A percentile compares a stretch with the other conserved stretches of the same genome.
Conservation (phyloP, 129 eudicot species). For the Arctium lappa region DNA sequence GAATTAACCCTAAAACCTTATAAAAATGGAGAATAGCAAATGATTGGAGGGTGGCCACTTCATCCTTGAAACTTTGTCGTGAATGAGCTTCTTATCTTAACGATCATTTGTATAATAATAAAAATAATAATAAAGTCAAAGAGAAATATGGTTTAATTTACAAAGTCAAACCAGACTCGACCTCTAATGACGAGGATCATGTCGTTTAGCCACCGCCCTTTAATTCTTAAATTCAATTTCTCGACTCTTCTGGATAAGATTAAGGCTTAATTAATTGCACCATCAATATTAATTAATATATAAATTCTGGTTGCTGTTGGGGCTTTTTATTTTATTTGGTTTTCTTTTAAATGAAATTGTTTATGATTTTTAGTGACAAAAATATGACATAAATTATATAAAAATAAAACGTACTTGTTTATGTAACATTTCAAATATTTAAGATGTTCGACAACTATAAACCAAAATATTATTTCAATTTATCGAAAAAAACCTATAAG, state of each 20-base stretch:
- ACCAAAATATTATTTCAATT: no score
- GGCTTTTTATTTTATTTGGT: no score
- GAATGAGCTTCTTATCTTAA: slow-evolving; percentile 23
- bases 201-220: slow-evolving; percentile 31
- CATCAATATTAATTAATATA: neutral
- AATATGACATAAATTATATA: no score
- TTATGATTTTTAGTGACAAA: no score
- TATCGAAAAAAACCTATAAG: no score
- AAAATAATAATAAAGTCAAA: neutral
- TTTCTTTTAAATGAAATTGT: no score
- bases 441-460: no score
- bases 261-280: slow-evolving; percentile 4
- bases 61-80: slow-evolving; percentile 24
- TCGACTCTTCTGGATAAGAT: slow-evolving; percentile 17
- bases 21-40: slow-evolving; percentile 1
- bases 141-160: neutral
- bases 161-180: slow-evolving; percentile 1
- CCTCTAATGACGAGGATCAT: slow-evolving; percentile 8
- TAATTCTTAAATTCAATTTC: slow-evolving; percentile 13
- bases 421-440: no score
- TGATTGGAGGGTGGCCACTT: slow-evolving; percentile 23
- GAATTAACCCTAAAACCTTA: slow-evolving; percentile 2
- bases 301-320: neutral
- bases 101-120: neutral
- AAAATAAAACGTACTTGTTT: no score